These are phyloP conservation scores for Dipteronia dyeriana DNA, from an alignment of 345 rosid species.

Conservation along the genomic window DNA sequence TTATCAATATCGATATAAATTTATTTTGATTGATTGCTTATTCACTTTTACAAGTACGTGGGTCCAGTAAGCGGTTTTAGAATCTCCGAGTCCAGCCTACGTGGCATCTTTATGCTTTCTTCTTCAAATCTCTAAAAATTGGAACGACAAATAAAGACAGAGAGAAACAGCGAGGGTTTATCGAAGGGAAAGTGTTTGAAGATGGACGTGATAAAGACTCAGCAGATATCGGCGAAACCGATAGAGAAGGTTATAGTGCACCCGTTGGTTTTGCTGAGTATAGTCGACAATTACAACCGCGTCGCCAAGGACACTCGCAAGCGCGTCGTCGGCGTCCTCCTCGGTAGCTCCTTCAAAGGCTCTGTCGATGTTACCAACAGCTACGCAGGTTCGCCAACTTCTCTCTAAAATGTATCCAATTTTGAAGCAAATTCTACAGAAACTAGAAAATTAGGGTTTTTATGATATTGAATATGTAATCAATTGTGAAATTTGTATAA, in stretches of 20 bases:
- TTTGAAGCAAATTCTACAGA: too few species aligned
- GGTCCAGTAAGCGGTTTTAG: background rate
- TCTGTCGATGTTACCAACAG: constrained; percentile 89
- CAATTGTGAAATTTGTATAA: background rate
- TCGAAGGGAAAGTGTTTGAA: background rate
- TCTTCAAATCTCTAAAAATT: background rate
- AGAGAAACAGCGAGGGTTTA: background rate
- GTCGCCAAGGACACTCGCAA: constrained; percentile 90
- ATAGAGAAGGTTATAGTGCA: constrained; percentile 94
- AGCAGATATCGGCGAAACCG: constrained; percentile 74
- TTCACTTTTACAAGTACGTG: too few species aligned
- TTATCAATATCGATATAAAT: too few species aligned
- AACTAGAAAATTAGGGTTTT: background rate
- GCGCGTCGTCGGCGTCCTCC: constrained; percentile 83
- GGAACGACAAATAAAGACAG: background rate
- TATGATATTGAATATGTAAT: background rate
- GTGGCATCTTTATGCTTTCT: background rate
- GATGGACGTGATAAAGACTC: constrained; percentile 95
- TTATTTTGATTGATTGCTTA: too few species aligned
- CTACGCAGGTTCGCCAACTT: constrained; percentile 60
- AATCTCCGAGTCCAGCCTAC: background rate
- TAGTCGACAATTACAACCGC: constrained; percentile 93
- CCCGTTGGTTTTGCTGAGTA: constrained; percentile 92
- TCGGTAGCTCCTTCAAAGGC: constrained; percentile 77
- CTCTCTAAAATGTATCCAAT: too few species aligned